Percentiles rank a stretch among this genome's conserved stretches.
Evolutionary conservation across 345 rosid genomes (phyloP).

Genomic region (Bretschneidera sinensis): DNA sequence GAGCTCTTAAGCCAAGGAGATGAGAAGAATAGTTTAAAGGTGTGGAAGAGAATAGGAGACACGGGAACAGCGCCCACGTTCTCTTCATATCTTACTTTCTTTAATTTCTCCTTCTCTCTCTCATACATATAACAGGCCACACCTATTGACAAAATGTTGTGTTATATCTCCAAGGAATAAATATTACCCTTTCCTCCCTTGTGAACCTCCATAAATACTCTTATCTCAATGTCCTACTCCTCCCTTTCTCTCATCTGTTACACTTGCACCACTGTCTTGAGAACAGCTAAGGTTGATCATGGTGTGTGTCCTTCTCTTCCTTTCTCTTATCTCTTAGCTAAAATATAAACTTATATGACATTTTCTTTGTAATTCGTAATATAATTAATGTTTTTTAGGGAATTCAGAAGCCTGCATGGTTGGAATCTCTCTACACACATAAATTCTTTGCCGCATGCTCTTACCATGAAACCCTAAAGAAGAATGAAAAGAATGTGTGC

Average conservation of each 20-base stretch:
- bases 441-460: slow-evolving; percentile 77
- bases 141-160: slow-evolving; percentile 27
- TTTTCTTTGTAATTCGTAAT: not conserved
- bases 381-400: slow-evolving; percentile 34
- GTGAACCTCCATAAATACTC: slow-evolving; percentile 68
- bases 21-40: slow-evolving; percentile 38
- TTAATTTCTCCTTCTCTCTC: slow-evolving; percentile 14
- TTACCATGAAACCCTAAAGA: slow-evolving; percentile 72
- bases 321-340: not conserved
- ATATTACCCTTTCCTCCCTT: slow-evolving; percentile 34
- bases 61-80: slow-evolving; percentile 91
- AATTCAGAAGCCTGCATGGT: slow-evolving; percentile 86
- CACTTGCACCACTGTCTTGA: slow-evolving; percentile 22
- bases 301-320: slow-evolving; percentile 33
- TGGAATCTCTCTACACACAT: slow-evolving; percentile 77
- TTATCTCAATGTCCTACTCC: slow-evolving; percentile 26
- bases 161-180: slow-evolving; percentile 49
- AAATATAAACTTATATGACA: not conserved
- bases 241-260: slow-evolving; percentile 20
- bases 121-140: slow-evolving; percentile 15
- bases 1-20: slow-evolving; percentile 77
- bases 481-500: slow-evolving; percentile 88
- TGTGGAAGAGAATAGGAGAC: slow-evolving; percentile 53
- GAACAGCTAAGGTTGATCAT: slow-evolving; percentile 34
- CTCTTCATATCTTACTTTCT: slow-evolving; percentile 39